These are phyloP conservation scores for Pisolithus thermaeus DNA, from an alignment of 1,284 basidiomycete genomes.

Conservation along the genomic window DNA sequence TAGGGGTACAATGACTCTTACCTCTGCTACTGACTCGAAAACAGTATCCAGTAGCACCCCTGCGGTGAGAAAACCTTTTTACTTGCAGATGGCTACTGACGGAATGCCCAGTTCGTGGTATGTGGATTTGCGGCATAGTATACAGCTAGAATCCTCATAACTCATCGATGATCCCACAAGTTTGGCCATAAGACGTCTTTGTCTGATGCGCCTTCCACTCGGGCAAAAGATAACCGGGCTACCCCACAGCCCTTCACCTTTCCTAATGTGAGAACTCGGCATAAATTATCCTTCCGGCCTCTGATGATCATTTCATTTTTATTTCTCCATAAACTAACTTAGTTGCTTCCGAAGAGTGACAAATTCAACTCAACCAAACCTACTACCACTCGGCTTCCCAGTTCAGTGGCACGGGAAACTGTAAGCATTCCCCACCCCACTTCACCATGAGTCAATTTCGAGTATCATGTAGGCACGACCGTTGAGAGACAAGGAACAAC, in stretches of 20 bases:
- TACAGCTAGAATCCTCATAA: neutral
- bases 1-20: too few relatives aligned
- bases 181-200: neutral
- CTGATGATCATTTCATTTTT: too few relatives aligned
- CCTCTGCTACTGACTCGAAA: too few relatives aligned
- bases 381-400: neutral
- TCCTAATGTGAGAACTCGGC: neutral
- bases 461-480: too few relatives aligned
- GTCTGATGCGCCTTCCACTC: neutral
- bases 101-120: neutral
- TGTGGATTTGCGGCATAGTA: neutral
- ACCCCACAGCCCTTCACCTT: neutral
- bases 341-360: neutral
- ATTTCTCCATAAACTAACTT: too few relatives aligned
- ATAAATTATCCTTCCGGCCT: neutral
- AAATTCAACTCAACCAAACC: neutral
- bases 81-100: neutral
- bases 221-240: too few relatives aligned
- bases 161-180: neutral
- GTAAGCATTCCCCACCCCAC: neutral
- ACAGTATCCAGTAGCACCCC: too few relatives aligned
- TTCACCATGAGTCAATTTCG: too few relatives aligned
- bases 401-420: neutral
- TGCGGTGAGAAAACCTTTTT: too few relatives aligned
- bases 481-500: too few relatives aligned